Conservation (phyloP, 202 grass and related monocot genomes). For the Carex arenaria region DNA sequence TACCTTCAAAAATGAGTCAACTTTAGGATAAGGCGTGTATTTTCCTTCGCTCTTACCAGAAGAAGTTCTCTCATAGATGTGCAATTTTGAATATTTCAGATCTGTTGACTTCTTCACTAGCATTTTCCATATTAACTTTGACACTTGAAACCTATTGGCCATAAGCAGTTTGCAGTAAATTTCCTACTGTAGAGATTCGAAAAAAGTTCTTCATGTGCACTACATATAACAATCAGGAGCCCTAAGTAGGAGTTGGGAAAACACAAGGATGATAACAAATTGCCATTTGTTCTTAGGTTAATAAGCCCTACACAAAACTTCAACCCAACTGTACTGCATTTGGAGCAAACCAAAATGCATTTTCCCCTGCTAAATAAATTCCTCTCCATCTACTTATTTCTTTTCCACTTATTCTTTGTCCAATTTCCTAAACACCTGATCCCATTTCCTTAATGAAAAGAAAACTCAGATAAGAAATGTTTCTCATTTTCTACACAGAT, state of each 20-base stretch:
- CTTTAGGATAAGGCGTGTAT: conserved; percentile 71
- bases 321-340: background rate
- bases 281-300: background rate
- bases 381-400: background rate
- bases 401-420: background rate
- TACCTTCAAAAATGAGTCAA: conserved; percentile 94
- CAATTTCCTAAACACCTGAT: background rate
- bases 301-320: background rate
- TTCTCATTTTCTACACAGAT: background rate
- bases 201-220: background rate
- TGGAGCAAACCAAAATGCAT: background rate
- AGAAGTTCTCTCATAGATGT: conserved; percentile 65
- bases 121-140: conserved; percentile 82
- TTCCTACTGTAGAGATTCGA: background rate
- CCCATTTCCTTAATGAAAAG: background rate
- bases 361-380: background rate
- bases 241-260: background rate
- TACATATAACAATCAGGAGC: background rate
- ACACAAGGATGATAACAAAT: background rate
- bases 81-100: conserved; percentile 65
- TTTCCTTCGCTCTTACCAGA: conserved; percentile 57
- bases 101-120: conserved; percentile 65
- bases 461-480: background rate
- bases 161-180: background rate
- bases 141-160: conserved; percentile 69